A percentile compares a stretch with the other conserved stretches of the same genome.
These are phyloP conservation scores for Tubosaeta sp. DNA, from an alignment of 768 basidiomycete genomes.

Conservation along the genomic window DNA sequence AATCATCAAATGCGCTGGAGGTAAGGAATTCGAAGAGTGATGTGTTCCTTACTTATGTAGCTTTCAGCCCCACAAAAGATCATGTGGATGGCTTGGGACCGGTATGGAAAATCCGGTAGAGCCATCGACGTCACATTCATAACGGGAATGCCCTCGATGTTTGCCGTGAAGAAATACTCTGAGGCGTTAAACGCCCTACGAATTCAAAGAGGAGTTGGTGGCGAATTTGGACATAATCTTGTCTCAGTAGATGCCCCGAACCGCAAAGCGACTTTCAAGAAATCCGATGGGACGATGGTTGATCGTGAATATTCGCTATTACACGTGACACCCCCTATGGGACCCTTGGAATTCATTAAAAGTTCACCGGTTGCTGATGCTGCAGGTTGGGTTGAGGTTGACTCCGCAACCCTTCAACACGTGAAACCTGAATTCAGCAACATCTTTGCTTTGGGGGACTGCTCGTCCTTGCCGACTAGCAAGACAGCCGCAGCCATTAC, in stretches of 20 bases:
- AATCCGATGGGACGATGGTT: slow-evolving; percentile 60
- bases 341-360: slow-evolving; percentile 78
- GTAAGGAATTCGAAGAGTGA: slow-evolving; percentile 31
- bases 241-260: slow-evolving; percentile 65
- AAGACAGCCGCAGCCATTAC: slow-evolving; percentile 97
- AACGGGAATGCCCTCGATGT: slow-evolving; percentile 94
- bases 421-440: slow-evolving; percentile 75
- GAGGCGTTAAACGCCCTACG: slow-evolving; percentile 80
- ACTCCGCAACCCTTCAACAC: slow-evolving; percentile 77
- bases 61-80: slow-evolving; percentile 80
- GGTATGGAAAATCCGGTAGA: slow-evolving; percentile 59
- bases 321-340: slow-evolving; percentile 91
- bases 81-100: slow-evolving; percentile 97
- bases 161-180: slow-evolving; percentile 93
- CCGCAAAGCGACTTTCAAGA: slow-evolving; percentile 82
- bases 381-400: slow-evolving; percentile 87
- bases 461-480: slow-evolving; percentile 86
- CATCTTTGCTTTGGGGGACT: slow-evolving; percentile 90
- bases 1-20: slow-evolving; percentile 90
- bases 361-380: slow-evolving; percentile 72
- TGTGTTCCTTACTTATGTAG: slow-evolving; percentile 2
- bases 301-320: slow-evolving; percentile 77
- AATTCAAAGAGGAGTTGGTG: slow-evolving; percentile 74
- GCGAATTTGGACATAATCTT: slow-evolving; percentile 79
- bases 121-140: slow-evolving; percentile 71